Evolutionary conservation across 2,329 filamentous ascomycete genomes (phyloP), one percentile per base, ranked within the genome.

Genomic region (Aspergillus ibericus): DNA sequence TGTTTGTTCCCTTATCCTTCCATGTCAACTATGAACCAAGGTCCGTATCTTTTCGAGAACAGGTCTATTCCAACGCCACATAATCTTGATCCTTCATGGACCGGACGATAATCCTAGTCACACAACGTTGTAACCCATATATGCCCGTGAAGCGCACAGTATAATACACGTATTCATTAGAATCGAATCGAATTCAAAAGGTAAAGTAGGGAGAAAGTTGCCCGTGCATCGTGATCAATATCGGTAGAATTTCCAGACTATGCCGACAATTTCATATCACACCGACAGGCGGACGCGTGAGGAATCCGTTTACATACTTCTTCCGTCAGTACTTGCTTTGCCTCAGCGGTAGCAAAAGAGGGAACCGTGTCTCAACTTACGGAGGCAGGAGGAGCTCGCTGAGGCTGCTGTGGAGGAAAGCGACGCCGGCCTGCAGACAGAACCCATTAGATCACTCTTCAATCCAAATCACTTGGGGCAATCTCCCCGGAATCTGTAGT

Each of bases 381-480:
- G 85, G 84, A 74, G 88, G 87, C 64, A 90, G 81, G 59, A 90
- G 81, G 68, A 85, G 78, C 71, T 90, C 88, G 75, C 84, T 84
- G 80, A 85, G 87, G 55, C 85, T 83, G 78, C 86, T 89, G 58
- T 85, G 81, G 65, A 90, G 81, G 74, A 90, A 86, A 36, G 86
- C 82, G 55, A 90, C 82, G 44, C 86, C 86, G 65, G 79, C 83
- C 86, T 89, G 58, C 32, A 59, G n/a, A 56, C n/a, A 12, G 32
- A 38, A 50, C 40, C 57, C 20, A 63, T 71, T 58, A 55, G 38
- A 27, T 29, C 7, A 36, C 38, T 15, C 38, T 49, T 32, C 49
- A 13, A 12, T n/a, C 13, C 5, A 7, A 32, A 38, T 5, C 3
- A 4, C 9, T 6, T 18, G 5, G n/a, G 22, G 15, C 27, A 5